A percentile compares a stretch with the other conserved stretches of the same genome.
phyloP scores from a whole-genome alignment of 1,139 yeast genomes.

The Keqinozyma sinolaborantium region DNA sequence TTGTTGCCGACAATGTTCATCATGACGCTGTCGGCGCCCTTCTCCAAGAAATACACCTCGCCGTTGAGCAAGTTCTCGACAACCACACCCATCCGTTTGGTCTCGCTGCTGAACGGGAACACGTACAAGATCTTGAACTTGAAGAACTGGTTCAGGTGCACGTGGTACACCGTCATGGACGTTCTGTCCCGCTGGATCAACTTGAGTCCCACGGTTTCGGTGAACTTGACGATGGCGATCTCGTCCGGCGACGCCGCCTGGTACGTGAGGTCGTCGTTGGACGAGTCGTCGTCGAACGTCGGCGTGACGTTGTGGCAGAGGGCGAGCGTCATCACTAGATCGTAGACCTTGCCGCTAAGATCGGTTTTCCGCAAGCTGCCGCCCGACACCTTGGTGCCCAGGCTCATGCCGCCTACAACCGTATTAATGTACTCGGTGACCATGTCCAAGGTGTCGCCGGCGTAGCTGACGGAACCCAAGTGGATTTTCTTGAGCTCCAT shows the following conservation, averaged over 20 bases:
- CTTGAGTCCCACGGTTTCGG: constrained; percentile 80
- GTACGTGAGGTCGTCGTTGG: constrained; percentile 46
- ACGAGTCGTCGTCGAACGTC: constrained; percentile 20
- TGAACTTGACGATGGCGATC: constrained; percentile 91
- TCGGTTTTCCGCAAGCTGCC: constrained; percentile 43
- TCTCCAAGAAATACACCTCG: constrained; percentile 80
- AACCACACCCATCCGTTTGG: constrained; percentile 94
- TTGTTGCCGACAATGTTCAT: constrained; percentile 73
- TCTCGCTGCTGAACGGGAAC: constrained; percentile 93
- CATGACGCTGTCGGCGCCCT: constrained; percentile 98
- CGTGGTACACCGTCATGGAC: constrained; percentile 65
- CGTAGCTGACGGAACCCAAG: constrained; percentile 87
- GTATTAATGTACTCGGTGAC: constrained; percentile 65
- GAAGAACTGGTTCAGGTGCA: constrained; percentile 48
- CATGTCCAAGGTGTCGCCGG: constrained; percentile 88
- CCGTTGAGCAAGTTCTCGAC: constrained; percentile 59
- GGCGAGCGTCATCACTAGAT: constrained; percentile 76
- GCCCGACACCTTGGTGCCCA: constrained; percentile 9
- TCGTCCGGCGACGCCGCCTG: constrained; percentile 99
- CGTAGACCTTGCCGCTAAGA: constrained; percentile 72
- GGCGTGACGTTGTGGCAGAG: constrained; percentile 91
- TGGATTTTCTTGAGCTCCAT: constrained; percentile 95
- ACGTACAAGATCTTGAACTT: constrained; percentile 71
- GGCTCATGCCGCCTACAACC: constrained; percentile 9
- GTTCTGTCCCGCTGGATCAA: constrained; percentile 79